A percentile compares a stretch with the other conserved stretches of the same genome.
Evolutionary conservation across 2,329 filamentous ascomycete genomes (phyloP).

Genomic region (Alternaria consortialis): DNA sequence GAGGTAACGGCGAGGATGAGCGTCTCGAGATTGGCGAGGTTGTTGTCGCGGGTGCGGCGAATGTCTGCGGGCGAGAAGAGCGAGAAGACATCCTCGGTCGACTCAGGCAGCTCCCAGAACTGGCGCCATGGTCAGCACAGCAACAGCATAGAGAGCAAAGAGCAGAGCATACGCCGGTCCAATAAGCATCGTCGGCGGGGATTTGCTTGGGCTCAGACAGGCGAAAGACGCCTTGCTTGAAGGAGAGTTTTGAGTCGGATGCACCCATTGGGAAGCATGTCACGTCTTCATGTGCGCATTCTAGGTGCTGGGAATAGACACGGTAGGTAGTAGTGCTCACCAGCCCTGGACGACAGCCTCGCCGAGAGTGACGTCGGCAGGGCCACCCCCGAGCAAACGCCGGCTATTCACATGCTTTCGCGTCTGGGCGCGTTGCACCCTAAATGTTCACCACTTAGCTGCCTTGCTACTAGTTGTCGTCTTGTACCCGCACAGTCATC

Average conservation of each 20-base stretch:
- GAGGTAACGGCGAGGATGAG: constrained; percentile 85
- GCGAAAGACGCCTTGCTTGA: constrained; percentile 97
- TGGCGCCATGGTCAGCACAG: constrained; percentile 51
- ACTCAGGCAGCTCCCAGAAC: constrained; percentile 98
- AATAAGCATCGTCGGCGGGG: constrained; percentile 87
- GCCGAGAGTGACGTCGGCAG: constrained; percentile 31
- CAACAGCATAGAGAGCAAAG: constrained; percentile 28
- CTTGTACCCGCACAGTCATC: not conserved
- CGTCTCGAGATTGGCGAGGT: constrained; percentile 88
- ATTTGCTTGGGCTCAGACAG: constrained; percentile 93
- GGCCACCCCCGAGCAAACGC: constrained; percentile 19
- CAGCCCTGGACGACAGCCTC: constrained; percentile 14
- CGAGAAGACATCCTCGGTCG: constrained; percentile 94
- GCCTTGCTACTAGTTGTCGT: not conserved
- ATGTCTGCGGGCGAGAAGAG: constrained; percentile 85
- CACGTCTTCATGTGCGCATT: constrained; percentile 39
- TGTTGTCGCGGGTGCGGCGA: constrained; percentile 83
- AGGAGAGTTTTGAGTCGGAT: constrained; percentile 97
- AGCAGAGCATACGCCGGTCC: constrained; percentile 78
- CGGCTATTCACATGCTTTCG: constrained; percentile 35
- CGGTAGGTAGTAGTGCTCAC: not conserved
- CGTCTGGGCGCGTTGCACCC: constrained; percentile 13
- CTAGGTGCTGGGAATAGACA: constrained; percentile 5
- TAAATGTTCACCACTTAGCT: not conserved
- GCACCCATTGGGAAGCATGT: constrained; percentile 77